Evolutionary conservation across 192 early-diverging fungal genomes (phyloP), one percentile per base, ranked within the genome.

Genomic region (Backusella mclennaniae): DNA sequence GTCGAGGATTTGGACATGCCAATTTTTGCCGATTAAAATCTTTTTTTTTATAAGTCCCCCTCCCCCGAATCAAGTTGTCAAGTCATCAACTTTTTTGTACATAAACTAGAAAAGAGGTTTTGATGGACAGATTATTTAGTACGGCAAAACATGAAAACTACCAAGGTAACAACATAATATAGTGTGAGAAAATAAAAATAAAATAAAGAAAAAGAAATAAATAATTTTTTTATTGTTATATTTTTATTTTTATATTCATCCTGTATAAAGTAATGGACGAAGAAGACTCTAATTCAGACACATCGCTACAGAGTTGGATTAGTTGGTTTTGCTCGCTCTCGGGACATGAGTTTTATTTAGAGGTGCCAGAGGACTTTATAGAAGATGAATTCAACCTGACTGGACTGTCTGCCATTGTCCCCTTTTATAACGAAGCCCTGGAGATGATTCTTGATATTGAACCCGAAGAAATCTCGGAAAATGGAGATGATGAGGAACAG

Each of bases 351-450:
- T 94, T 91, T 73, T 95, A 93, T 85, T 86, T 88, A 69, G 93
- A 94, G 76, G 90, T 95, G 12, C 88, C 92, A 21, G 93, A 94
- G 44, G 91, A 93, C 15, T 93, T 92, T 74, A 96, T 98, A 70
- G 95, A 96, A 76, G 98, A 99, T 82, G 98, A 99, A 77, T 99
- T 99, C 84, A 99, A 99, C 82, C 85, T 99, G 70, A 97, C 96
- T 17, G 98, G 98, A 52, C 89, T 99, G 19, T 89, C 87, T 74
- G 87, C 90, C 19, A 81, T 91, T 12, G 94, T 99, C 0, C 93
- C 94, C 35, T 93, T 92, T 77, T 98, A 97, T 83, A 88, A 92
- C 75, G 95, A 97, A 80, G 96, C 97, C 11, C 84, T 99, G 19
- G 96, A 99, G 79, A 93, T 95, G 91, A 98, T 99, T 69, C 85